Conservation (phyloP, 2,329 filamentous ascomycete genomes). For the Colletotrichum navitas region DNA sequence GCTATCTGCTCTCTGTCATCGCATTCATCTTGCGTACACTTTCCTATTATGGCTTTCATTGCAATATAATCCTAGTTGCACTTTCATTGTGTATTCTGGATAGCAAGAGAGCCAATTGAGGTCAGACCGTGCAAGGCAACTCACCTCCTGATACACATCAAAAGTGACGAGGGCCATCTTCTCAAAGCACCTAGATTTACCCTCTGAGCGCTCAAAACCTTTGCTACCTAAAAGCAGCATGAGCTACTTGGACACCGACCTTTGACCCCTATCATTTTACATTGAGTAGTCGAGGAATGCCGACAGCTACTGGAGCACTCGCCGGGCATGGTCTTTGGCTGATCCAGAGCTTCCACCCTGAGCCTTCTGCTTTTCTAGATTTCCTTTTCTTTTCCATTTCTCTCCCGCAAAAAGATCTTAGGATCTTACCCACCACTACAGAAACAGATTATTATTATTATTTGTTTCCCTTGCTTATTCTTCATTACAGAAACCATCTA, state of each 20-base stretch:
- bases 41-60: neutral
- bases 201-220: neutral
- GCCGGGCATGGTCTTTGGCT: neutral
- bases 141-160: neutral
- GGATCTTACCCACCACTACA: neutral
- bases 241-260: neutral
- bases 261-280: no score
- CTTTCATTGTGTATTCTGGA: neutral
- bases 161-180: neutral
- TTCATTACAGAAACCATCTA: slow-evolving; percentile 11
- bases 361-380: neutral
- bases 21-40: neutral
- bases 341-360: neutral
- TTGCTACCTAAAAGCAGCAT: neutral
- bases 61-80: neutral
- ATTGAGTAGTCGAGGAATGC: neutral
- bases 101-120: neutral
- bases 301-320: neutral
- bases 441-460: neutral
- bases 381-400: neutral
- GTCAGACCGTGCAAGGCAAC: neutral
- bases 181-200: no score
- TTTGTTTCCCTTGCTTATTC: slow-evolving; percentile 4
- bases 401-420: neutral
- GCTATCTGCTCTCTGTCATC: neutral